A percentile compares a stretch with the other conserved stretches of the same genome.
These are phyloP conservation scores for Leccinum insigne DNA, from an alignment of 1,284 basidiomycete genomes.

Conservation along the genomic window DNA sequence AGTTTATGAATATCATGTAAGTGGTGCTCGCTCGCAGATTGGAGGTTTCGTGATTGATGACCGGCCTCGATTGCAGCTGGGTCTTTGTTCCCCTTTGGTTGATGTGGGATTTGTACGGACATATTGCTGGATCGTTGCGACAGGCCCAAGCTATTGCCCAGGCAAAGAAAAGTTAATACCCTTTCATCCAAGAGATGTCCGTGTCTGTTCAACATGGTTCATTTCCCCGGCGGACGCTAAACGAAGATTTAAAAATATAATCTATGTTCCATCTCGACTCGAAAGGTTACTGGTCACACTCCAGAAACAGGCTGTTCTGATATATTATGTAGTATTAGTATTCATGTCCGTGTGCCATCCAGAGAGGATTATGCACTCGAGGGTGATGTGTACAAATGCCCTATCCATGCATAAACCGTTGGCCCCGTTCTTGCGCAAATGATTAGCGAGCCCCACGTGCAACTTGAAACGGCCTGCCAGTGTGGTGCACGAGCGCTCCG, in stretches of 20 bases:
- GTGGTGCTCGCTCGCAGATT: slow-evolving; percentile 26
- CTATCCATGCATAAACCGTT: no score
- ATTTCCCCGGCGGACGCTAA: neutral
- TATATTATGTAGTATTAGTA: neutral
- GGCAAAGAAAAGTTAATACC: slow-evolving; percentile 37
- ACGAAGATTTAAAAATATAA: neutral
- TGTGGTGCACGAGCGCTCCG: no score
- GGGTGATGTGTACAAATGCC: no score
- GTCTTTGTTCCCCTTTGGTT: slow-evolving; percentile 72
- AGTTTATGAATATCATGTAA: slow-evolving; percentile 82
- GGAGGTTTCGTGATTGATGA: slow-evolving; percentile 10
- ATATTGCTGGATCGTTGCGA: slow-evolving; percentile 63
- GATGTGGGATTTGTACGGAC: slow-evolving; percentile 73
- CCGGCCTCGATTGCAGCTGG: slow-evolving; percentile 53
- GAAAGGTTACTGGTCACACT: neutral
- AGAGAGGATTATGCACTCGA: neutral
- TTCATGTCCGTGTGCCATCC: neutral
- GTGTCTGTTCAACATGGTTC: neutral
- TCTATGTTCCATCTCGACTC: neutral
- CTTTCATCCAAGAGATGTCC: neutral
- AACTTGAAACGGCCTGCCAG: no score
- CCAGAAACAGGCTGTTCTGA: neutral
- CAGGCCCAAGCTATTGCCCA: slow-evolving; percentile 37
- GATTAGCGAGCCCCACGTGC: no score
- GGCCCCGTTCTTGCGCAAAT: no score